Conservation (phyloP, 163 green algal genomes). For the Coccomyxa subellipsoidea region DNA sequence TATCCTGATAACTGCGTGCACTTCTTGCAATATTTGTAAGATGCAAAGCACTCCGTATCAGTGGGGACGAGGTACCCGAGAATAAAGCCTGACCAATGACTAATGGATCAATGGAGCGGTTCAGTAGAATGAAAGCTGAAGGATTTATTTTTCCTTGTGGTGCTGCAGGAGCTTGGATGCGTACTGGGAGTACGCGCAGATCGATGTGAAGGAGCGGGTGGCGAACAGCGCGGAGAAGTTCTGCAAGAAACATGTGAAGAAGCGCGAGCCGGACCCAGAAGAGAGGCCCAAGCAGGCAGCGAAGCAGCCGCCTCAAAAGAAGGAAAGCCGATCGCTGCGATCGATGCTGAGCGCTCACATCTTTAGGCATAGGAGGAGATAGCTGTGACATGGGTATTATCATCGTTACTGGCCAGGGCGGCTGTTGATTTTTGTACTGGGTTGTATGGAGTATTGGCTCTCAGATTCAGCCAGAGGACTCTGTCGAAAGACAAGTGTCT, state of each 20-base stretch:
- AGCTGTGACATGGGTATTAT: background rate
- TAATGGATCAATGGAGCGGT: no score
- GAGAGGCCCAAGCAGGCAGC: background rate
- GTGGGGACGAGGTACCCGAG: no score
- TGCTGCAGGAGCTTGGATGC: conserved; percentile 1
- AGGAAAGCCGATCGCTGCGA: background rate
- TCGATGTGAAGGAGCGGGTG: background rate
- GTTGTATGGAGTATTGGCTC: no score
- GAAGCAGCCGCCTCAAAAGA: background rate
- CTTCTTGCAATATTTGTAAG: no score
- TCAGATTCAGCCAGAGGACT: no score
- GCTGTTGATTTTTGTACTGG: no score
- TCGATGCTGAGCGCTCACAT: background rate
- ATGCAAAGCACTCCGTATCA: no score
- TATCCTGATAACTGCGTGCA: no score
- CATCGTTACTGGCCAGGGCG: no score
- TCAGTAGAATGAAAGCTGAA: background rate
- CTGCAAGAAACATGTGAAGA: conserved; percentile 4
- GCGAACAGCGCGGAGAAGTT: background rate
- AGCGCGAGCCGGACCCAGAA: background rate
- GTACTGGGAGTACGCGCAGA: conserved; percentile 3
- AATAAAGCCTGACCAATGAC: no score
- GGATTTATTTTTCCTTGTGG: background rate
- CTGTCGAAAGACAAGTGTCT: no score
- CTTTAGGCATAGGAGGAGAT: background rate